A percentile compares a stretch with the other conserved stretches of the same genome.
Evolutionary conservation across 768 basidiomycete species (phyloP).

Genomic region (Kwoniella shandongensis): DNA sequence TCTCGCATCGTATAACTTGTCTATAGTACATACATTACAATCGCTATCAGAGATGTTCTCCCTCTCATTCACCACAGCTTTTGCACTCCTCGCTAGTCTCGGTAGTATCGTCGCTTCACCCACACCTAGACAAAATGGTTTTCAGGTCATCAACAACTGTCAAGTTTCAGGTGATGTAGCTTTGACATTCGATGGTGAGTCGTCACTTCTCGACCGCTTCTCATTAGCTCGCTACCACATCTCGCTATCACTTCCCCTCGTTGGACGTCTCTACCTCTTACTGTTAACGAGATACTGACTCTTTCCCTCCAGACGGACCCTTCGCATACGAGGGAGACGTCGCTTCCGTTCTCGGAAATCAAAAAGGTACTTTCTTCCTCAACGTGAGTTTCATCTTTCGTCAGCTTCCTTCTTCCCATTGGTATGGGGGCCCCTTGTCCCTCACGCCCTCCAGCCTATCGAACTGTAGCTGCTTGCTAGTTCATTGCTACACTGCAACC

Average conservation of each 20-base stretch:
- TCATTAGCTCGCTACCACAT: no score
- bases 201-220: no score
- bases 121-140: constrained; percentile 26
- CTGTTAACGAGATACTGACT: background rate
- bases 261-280: background rate
- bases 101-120: constrained; percentile 6
- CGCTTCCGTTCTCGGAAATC: constrained; percentile 30
- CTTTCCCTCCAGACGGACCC: constrained; percentile 41
- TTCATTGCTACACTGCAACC: no score
- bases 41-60: constrained; percentile 15
- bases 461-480: no score
- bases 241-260: no score
- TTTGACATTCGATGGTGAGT: constrained; percentile 51
- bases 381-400: constrained; percentile 48
- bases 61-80: constrained; percentile 1
- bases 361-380: constrained; percentile 52
- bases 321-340: constrained; percentile 40
- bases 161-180: constrained; percentile 44
- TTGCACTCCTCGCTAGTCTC: constrained; percentile 9
- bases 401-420: constrained; percentile 1
- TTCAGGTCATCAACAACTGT: constrained; percentile 44
- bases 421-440: no score
- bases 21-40: background rate
- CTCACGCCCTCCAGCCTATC: no score
- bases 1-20: constrained; percentile 1